Conservation (phyloP, 1,139 yeast genomes). For the Diutina scorzettiae region DNA sequence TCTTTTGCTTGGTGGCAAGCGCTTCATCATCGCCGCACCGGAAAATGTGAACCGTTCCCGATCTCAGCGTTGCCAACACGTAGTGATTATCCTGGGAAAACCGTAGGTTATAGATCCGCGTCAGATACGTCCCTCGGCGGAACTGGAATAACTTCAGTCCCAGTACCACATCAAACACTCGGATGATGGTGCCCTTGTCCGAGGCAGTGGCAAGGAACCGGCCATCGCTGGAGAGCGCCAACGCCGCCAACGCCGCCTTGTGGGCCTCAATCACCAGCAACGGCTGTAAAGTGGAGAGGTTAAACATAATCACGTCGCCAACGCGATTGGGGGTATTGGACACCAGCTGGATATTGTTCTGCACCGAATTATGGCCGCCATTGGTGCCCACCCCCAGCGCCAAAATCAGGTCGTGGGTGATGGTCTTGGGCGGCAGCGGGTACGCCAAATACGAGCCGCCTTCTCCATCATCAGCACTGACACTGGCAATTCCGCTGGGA, state of each 20-base stretch:
- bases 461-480: conserved; percentile 52
- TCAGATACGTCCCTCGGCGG: conserved; percentile 89
- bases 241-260: conserved; percentile 70
- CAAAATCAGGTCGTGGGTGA: conserved; percentile 30
- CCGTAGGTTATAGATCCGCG: conserved; percentile 72
- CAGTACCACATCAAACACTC: conserved; percentile 76
- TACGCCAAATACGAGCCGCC: conserved; percentile 55
- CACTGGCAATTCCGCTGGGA: conserved; percentile 44
- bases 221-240: conserved; percentile 73
- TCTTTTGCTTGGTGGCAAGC: conserved; percentile 25
- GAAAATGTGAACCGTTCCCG: conserved; percentile 89
- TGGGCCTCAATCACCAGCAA: conserved; percentile 89
- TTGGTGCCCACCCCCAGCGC: conserved; percentile 34
- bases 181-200: conserved; percentile 85
- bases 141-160: conserved; percentile 83
- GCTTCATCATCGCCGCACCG: conserved; percentile 54
- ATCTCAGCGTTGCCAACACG: conserved; percentile 77
- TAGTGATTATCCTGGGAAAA: conserved; percentile 68
- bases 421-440: conserved; percentile 65
- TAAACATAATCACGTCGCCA: conserved; percentile 86
- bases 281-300: conserved; percentile 69
- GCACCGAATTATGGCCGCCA: conserved; percentile 32
- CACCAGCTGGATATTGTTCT: conserved; percentile 32
- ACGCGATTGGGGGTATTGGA: conserved; percentile 39
- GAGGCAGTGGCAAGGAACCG: conserved; percentile 83